Conservation (phyloP, 2,329 filamentous ascomycete species). For the Teratosphaeria pseudoeucalypti region DNA sequence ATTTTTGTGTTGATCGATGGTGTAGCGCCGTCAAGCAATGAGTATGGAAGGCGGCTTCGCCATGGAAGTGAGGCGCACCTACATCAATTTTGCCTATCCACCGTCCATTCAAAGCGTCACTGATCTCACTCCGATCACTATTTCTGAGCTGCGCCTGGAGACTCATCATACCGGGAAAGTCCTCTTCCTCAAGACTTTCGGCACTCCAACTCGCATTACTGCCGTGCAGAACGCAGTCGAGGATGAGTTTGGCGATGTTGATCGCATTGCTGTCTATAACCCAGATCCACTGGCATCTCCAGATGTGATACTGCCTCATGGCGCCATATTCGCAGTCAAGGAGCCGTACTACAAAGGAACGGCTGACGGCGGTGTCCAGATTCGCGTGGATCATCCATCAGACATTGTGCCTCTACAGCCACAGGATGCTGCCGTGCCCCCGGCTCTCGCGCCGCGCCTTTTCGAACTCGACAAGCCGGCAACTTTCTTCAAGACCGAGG, state of each 20-base stretch:
- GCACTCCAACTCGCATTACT: constrained; percentile 3
- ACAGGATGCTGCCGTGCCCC: constrained; percentile 4
- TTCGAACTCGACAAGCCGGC: constrained; percentile 2
- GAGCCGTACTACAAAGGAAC: constrained; percentile 18
- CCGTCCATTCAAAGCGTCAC: constrained; percentile 9
- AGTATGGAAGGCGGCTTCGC: neutral
- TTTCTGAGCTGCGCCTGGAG: constrained; percentile 13
- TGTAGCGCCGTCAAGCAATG: neutral
- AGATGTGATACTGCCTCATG: constrained; percentile 5
- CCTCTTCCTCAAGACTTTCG: constrained; percentile 11
- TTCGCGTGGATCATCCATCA: constrained; percentile 20
- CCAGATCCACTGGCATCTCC: neutral
- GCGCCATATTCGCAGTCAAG: constrained; percentile 15
- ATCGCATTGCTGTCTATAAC: constrained; percentile 15
- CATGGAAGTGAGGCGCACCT: neutral
- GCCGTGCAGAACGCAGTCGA: constrained; percentile 17
- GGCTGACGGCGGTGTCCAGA: constrained; percentile 3
- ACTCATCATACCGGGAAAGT: constrained; percentile 13
- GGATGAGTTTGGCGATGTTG: constrained; percentile 28
- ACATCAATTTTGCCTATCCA: constrained; percentile 12
- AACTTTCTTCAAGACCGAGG: constrained; percentile 9
- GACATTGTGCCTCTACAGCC: constrained; percentile 11
- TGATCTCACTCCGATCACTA: constrained; percentile 8
- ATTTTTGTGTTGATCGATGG: neutral
- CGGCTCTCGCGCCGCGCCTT: constrained; percentile 1